Conservation (phyloP, 2,329 filamentous ascomycete genomes). For the Ceratocystis lukuohia region DNA sequence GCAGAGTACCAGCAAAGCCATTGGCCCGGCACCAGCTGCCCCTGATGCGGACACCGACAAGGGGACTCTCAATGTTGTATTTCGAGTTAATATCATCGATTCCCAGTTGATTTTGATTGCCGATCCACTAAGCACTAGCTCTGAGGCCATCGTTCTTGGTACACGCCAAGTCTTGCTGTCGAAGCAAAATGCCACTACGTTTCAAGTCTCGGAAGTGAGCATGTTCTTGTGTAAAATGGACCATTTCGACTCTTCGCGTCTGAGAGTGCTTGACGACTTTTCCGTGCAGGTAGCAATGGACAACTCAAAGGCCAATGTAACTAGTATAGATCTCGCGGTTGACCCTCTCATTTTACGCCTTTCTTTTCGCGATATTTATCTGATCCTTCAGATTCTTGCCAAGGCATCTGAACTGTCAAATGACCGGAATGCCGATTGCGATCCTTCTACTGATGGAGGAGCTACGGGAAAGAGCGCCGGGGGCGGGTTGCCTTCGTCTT, state of each 20-base stretch:
- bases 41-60: constrained; percentile 24
- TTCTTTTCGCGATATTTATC: constrained; percentile 83
- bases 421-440: constrained; percentile 29
- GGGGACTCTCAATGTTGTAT: constrained; percentile 57
- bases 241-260: constrained; percentile 75
- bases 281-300: constrained; percentile 84
- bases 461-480: background rate
- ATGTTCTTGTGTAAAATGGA: constrained; percentile 99
- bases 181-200: constrained; percentile 82
- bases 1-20: constrained; percentile 26
- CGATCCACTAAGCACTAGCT: constrained; percentile 77
- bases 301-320: constrained; percentile 46
- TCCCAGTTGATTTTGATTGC: constrained; percentile 94
- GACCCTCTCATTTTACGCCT: constrained; percentile 84
- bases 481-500: background rate
- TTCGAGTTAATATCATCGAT: constrained; percentile 86
- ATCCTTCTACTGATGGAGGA: background rate
- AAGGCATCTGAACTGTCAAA: constrained; percentile 78
- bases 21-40: background rate
- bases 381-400: constrained; percentile 83
- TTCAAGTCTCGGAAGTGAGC: constrained; percentile 85
- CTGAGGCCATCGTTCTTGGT: constrained; percentile 88
- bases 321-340: constrained; percentile 72
- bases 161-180: constrained; percentile 89
- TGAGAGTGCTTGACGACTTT: constrained; percentile 94